These are phyloP conservation scores for Prunus campanulata DNA, from an alignment of 306 rosid species.

Conservation along the genomic window DNA sequence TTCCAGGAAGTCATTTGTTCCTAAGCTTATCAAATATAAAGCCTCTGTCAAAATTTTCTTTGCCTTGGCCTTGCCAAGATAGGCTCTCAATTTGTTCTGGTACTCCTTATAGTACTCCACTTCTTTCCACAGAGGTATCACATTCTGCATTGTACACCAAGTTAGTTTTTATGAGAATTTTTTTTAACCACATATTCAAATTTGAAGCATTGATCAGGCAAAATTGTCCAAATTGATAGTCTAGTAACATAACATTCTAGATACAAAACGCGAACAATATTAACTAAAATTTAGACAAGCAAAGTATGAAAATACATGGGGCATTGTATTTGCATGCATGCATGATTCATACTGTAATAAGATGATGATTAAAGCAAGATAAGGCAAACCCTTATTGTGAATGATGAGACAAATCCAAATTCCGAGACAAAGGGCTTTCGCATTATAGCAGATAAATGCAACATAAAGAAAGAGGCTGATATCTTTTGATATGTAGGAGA, in stretches of 20 bases:
- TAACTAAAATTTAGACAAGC: neutral
- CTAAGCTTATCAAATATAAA: conserved; percentile 56
- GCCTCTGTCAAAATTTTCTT: conserved; percentile 37
- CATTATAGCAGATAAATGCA: too few relatives aligned
- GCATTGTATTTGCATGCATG: neutral
- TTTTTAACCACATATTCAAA: too few relatives aligned
- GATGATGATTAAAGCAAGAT: too few relatives aligned
- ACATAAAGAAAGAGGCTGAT: too few relatives aligned
- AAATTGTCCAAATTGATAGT: neutral
- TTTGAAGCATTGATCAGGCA: neutral
- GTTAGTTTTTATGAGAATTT: too few relatives aligned
- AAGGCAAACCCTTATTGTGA: too few relatives aligned
- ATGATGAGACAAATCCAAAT: neutral
- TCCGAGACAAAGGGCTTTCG: neutral
- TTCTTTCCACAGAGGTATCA: conserved; percentile 77
- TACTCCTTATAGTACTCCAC: conserved; percentile 64
- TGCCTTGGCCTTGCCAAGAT: conserved; percentile 52
- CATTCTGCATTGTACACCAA: conserved; percentile 44
- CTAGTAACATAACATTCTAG: neutral
- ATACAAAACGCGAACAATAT: neutral
- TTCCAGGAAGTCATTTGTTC: conserved; percentile 76
- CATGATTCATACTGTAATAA: neutral
- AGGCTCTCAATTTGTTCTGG: conserved; percentile 45
- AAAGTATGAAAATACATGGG: neutral
- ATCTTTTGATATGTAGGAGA: neutral